Evolutionary conservation across 768 basidiomycete genomes (phyloP).

Genomic region (Sporobolomyces roseus): DNA sequence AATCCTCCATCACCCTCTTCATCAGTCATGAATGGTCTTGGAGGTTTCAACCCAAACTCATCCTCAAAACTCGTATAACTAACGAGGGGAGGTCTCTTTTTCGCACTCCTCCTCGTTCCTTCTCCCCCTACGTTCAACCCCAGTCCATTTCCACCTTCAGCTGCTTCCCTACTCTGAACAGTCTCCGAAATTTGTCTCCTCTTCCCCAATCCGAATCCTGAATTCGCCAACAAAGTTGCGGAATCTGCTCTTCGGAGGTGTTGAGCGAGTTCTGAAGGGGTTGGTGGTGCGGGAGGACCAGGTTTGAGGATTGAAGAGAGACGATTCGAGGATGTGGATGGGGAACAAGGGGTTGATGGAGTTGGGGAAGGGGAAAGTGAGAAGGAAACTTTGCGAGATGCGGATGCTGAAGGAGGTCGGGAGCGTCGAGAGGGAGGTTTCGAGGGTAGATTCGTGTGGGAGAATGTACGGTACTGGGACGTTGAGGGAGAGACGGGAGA

Average conservation of each 20-base stretch:
- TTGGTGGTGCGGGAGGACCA: too few species aligned
- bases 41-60: conserved; percentile 19
- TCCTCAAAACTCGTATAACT: conserved; percentile 36
- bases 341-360: not conserved
- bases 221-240: too few species aligned
- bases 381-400: conserved; percentile 3
- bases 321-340: not conserved
- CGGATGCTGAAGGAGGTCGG: not conserved
- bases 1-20: not conserved
- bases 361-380: not conserved
- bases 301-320: not conserved
- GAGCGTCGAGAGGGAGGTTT: too few species aligned
- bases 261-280: too few species aligned
- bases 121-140: not conserved
- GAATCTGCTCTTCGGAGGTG: too few species aligned
- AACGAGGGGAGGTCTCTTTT: conserved; percentile 16
- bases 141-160: too few species aligned
- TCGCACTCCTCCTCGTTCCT: not conserved
- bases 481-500: not conserved
- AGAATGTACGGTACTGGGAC: too few species aligned
- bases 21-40: not conserved
- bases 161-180: too few species aligned
- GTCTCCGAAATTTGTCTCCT: too few species aligned
- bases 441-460: too few species aligned
- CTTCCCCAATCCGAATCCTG: too few species aligned